A percentile compares a stretch with the other conserved stretches of the same genome.
Evolutionary conservation across 176 grass and related monocot genomes (phyloP).

Genomic region (Carex kokanica): DNA sequence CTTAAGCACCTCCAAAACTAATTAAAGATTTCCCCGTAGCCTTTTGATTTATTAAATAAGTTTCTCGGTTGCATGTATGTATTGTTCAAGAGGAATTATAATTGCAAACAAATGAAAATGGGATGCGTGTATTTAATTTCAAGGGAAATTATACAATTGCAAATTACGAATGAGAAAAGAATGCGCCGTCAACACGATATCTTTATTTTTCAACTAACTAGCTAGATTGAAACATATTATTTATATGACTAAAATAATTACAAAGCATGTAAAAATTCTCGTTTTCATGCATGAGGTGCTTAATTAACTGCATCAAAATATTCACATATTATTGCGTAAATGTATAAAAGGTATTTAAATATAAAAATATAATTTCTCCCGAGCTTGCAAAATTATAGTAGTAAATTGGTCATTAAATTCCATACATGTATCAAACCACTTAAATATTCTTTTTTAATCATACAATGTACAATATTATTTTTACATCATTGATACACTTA

Average conservation of each 20-base stretch:
- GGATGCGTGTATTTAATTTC: background rate
- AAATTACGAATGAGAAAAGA: background rate
- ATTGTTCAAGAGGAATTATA: background rate
- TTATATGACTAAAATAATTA: background rate
- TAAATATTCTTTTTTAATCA: too few species aligned
- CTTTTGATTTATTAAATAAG: background rate
- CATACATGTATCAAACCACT: too few species aligned
- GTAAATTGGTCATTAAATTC: too few species aligned
- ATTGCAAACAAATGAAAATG: background rate
- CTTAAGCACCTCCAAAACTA: background rate
- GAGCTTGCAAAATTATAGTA: too few species aligned
- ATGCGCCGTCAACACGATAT: background rate
- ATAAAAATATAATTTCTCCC: too few species aligned
- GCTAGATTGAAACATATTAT: background rate
- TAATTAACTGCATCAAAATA: background rate
- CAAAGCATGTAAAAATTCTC: background rate
- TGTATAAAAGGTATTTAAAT: too few species aligned
- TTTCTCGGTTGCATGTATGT: background rate
- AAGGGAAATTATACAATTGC: background rate
- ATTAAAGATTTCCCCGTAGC: background rate
- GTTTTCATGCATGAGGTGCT: background rate
- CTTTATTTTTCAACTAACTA: background rate
- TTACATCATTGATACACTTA: too few species aligned
- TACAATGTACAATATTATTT: too few species aligned
- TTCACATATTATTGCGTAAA: background rate